These are phyloP conservation scores for Pseudogymnoascus sp. DNA, from an alignment of 2,329 filamentous ascomycete species.

Conservation along the genomic window DNA sequence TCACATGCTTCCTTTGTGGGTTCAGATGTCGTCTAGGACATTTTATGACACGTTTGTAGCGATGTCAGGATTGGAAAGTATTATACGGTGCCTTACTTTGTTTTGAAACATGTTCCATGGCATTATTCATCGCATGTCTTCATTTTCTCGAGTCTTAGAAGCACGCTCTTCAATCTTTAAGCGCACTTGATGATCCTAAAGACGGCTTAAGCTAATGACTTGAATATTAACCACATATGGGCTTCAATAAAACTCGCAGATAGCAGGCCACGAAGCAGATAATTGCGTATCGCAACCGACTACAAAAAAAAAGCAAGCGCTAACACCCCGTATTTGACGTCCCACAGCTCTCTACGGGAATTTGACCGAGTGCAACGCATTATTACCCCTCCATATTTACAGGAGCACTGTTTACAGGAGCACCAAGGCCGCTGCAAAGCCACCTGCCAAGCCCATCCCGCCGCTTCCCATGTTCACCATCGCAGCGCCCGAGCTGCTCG, in stretches of 20 bases:
- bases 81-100: background rate
- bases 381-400: background rate
- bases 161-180: background rate
- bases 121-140: background rate
- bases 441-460: background rate
- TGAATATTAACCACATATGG: background rate
- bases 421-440: background rate
- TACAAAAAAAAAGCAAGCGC: background rate
- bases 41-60: background rate
- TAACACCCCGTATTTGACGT: background rate
- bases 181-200: background rate
- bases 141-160: background rate
- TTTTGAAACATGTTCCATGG: background rate
- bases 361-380: background rate
- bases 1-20: background rate
- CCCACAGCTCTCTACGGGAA: background rate
- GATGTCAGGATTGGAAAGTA: background rate
- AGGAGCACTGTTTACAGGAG: background rate
- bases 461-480: background rate
- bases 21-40: background rate
- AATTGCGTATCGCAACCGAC: background rate
- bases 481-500: conserved; percentile 1
- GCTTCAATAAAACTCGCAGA: background rate
- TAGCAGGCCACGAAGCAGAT: background rate
- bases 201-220: background rate